These are phyloP conservation scores for Lolium rigidum DNA, from an alignment of 176 grass and related monocot species.

Conservation along the genomic window DNA sequence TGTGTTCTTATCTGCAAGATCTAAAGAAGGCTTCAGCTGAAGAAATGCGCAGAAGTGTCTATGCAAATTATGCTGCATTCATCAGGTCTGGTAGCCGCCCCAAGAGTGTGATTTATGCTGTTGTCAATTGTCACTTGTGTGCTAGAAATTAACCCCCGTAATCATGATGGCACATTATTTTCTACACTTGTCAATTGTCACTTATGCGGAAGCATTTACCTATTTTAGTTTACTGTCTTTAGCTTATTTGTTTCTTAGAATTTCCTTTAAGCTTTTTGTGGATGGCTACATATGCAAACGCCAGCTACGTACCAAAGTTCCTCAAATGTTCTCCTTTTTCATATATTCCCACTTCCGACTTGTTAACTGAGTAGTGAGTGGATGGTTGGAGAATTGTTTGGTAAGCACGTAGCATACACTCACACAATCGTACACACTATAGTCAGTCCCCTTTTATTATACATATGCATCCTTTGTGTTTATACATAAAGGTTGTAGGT, in stretches of 20 bases:
- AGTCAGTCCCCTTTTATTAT: background rate
- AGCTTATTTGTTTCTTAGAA: background rate
- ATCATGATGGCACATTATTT: background rate
- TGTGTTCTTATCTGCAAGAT: constrained; percentile 95
- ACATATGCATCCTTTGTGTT: background rate
- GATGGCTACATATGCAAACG: background rate
- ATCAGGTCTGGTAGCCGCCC: constrained; percentile 59
- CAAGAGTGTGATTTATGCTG: constrained; percentile 2
- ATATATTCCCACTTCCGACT: constrained; percentile 11
- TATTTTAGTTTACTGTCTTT: background rate
- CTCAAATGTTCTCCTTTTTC: background rate
- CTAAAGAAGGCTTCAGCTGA: constrained; percentile 98
- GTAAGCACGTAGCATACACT: background rate
- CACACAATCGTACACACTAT: background rate
- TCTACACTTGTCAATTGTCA: constrained; percentile 14
- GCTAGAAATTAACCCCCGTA: constrained; percentile 22
- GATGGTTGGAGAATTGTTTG: constrained; percentile 20
- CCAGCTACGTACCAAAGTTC: background rate
- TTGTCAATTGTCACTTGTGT: constrained; percentile 16
- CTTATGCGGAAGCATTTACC: background rate
- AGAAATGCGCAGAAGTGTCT: constrained; percentile 98
- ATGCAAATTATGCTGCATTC: constrained; percentile 97
- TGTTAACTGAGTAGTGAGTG: background rate
- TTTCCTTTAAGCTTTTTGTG: background rate
- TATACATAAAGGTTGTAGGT: constrained; percentile 22